Evolutionary conservation across 176 grass and related monocot genomes (phyloP).

Genomic region (Leersia perrieri): DNA sequence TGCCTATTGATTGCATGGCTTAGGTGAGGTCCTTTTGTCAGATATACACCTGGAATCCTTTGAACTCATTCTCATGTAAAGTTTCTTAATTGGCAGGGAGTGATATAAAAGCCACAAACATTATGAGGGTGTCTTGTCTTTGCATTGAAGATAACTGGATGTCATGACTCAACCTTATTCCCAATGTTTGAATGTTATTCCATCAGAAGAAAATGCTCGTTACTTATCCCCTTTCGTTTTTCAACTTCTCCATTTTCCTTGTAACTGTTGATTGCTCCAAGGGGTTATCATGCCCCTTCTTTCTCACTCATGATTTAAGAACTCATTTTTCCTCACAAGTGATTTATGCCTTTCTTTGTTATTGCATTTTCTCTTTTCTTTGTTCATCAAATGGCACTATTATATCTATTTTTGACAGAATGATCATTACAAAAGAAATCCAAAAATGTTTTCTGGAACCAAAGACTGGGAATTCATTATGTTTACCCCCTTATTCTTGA

Average conservation of each 20-base stretch:
- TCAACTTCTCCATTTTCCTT: background rate
- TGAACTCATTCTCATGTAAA: background rate
- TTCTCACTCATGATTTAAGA: too few relatives aligned
- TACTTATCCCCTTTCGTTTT: background rate
- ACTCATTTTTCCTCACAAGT: too few relatives aligned
- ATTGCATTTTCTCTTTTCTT: too few relatives aligned
- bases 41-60: conserved; percentile 10
- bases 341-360: too few relatives aligned
- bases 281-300: too few relatives aligned
- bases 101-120: background rate
- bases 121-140: background rate
- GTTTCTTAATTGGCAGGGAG: background rate
- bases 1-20: conserved; percentile 2
- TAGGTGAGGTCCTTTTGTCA: conserved; percentile 33
- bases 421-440: background rate
- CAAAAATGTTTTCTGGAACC: background rate
- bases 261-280: too few relatives aligned
- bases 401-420: background rate
- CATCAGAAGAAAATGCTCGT: background rate
- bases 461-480: background rate
- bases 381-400: too few relatives aligned
- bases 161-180: background rate
- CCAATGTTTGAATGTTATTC: background rate
- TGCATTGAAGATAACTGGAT: background rate
- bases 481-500: background rate